Conservation (phyloP, 129 eudicot species). For the sunflower (Helianthus annuus) region HanXRQr2.0-SUNRISE NC_035436.2:184042291-184042790, state of each 20-base stretch:
- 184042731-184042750: no score
- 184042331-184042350: slow-evolving; percentile 7
- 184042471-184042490: not conserved
- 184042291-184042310: slow-evolving; percentile 40
- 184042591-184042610: not conserved
- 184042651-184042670: no score
- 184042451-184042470: not conserved
- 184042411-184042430: not conserved
- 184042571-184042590: no score
- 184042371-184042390: slow-evolving; percentile 29
- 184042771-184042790: no score
- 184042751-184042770: no score
- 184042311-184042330: slow-evolving; percentile 21
- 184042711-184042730: no score
- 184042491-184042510: not conserved
- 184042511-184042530: not conserved
- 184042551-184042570: no score
- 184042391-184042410: slow-evolving; percentile 1
- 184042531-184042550: no score
- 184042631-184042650: no score
- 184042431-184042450: not conserved
- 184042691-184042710: no score
- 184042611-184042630: no score
- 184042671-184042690: no score
- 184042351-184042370: slow-evolving; percentile 24